phyloP scores from a whole-genome alignment of 139 green algal genomes.

The Picochlorum sp. region DNA sequence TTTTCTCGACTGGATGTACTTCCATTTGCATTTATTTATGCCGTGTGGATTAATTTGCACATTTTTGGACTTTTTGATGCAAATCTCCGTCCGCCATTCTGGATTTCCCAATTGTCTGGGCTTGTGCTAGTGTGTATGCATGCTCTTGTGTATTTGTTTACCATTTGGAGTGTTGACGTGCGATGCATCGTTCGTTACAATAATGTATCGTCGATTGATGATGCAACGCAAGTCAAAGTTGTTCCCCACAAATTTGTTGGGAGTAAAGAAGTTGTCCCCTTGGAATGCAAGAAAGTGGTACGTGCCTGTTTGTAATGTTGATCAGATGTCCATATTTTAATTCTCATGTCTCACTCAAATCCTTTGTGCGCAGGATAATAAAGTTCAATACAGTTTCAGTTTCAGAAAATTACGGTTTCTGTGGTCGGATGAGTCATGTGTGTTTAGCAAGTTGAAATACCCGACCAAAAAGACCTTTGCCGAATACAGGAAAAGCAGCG shows the following conservation, averaged over 20 bases:
- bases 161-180: slow-evolving; percentile 27
- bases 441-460: slow-evolving; percentile 67
- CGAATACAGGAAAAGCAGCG: slow-evolving; percentile 32
- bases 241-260: slow-evolving; percentile 53
- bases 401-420: slow-evolving; percentile 73
- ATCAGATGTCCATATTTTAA: too few relatives aligned
- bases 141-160: slow-evolving; percentile 19
- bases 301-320: too few relatives aligned
- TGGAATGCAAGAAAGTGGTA: slow-evolving; percentile 30
- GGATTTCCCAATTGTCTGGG: background rate
- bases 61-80: background rate
- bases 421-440: slow-evolving; percentile 27
- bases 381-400: slow-evolving; percentile 53
- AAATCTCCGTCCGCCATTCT: background rate
- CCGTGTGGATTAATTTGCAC: background rate
- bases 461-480: slow-evolving; percentile 51
- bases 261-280: slow-evolving; percentile 46
- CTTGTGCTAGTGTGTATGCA: slow-evolving; percentile 6
- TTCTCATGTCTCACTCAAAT: too few relatives aligned
- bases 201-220: background rate
- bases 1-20: background rate
- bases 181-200: slow-evolving; percentile 12
- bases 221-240: slow-evolving; percentile 42
- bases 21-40: slow-evolving; percentile 10
- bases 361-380: slow-evolving; percentile 7